A percentile compares a stretch with the other conserved stretches of the same genome.
Evolutionary conservation across 352 stramenopile genomes (phyloP).

Genomic region (Phytophthora megakarya): DNA sequence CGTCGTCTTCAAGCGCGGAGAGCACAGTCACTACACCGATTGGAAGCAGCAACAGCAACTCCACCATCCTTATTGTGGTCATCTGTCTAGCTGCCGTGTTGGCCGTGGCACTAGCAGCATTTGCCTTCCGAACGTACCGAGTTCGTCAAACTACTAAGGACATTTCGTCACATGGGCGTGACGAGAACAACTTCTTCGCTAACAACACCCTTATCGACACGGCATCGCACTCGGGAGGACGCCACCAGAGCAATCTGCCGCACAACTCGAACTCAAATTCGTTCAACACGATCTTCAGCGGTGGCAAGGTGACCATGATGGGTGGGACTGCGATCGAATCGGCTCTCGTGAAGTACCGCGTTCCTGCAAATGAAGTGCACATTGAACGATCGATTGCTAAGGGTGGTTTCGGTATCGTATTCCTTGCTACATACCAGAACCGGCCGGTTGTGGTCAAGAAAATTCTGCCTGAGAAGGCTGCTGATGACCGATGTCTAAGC

Average conservation of each 20-base stretch:
- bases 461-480: constrained; percentile 82
- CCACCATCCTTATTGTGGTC: constrained; percentile 58
- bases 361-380: constrained; percentile 65
- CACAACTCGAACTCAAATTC: constrained; percentile 32
- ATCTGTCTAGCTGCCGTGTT: constrained; percentile 62
- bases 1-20: constrained; percentile 31
- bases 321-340: constrained; percentile 60
- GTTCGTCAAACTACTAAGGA: constrained; percentile 31
- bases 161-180: constrained; percentile 14
- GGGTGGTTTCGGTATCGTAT: constrained; percentile 78
- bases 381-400: constrained; percentile 70
- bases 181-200: constrained; percentile 50
- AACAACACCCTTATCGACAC: constrained; percentile 47
- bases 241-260: constrained; percentile 26
- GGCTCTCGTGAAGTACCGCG: constrained; percentile 76
- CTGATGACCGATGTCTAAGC: constrained; percentile 66
- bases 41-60: constrained; percentile 42
- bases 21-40: constrained; percentile 23
- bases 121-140: constrained; percentile 56
- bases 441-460: constrained; percentile 82
- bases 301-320: constrained; percentile 58
- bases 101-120: constrained; percentile 50
- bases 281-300: constrained; percentile 65
- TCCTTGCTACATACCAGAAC: constrained; percentile 63
- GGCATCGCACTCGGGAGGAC: constrained; percentile 30